phyloP scores from a whole-genome alignment of 768 basidiomycete genomes.

The Leccinum boreale region DNA sequence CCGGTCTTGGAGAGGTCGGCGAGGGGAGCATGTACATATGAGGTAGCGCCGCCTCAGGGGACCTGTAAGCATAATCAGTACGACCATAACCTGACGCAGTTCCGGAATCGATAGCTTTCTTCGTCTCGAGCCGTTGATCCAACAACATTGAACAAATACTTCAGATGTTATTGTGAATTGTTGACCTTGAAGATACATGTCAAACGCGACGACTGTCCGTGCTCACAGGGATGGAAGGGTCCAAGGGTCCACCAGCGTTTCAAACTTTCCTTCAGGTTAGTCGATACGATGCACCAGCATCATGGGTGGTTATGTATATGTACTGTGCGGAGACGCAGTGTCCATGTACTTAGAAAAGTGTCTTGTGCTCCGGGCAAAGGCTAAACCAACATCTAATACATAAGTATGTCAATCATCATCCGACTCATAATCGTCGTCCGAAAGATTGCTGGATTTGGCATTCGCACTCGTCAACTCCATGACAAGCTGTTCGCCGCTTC shows the following conservation, averaged over 20 bases:
- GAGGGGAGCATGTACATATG: slow-evolving; percentile 55
- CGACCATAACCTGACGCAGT: neutral
- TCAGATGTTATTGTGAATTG: neutral
- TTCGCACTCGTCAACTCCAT: slow-evolving; percentile 43
- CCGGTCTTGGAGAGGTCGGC: slow-evolving; percentile 32
- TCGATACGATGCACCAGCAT: neutral
- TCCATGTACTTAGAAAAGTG: neutral
- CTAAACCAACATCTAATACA: neutral
- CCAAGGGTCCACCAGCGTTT: too few relatives aligned
- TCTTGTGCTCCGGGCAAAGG: neutral
- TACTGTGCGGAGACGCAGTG: neutral
- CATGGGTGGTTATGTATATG: neutral
- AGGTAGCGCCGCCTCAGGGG: neutral
- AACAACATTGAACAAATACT: neutral
- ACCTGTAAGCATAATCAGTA: neutral
- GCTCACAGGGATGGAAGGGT: neutral
- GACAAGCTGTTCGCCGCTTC: slow-evolving; percentile 61
- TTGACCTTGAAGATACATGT: neutral
- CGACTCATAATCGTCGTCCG: slow-evolving; percentile 56
- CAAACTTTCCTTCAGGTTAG: neutral
- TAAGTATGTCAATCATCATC: slow-evolving; percentile 37
- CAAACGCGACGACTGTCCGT: neutral
- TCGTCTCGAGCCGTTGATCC: neutral
- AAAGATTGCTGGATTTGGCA: slow-evolving; percentile 25
- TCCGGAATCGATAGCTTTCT: neutral